Conservation (phyloP, 2,329 filamentous ascomycete genomes). For the Elsinoe necatrix region DNA sequence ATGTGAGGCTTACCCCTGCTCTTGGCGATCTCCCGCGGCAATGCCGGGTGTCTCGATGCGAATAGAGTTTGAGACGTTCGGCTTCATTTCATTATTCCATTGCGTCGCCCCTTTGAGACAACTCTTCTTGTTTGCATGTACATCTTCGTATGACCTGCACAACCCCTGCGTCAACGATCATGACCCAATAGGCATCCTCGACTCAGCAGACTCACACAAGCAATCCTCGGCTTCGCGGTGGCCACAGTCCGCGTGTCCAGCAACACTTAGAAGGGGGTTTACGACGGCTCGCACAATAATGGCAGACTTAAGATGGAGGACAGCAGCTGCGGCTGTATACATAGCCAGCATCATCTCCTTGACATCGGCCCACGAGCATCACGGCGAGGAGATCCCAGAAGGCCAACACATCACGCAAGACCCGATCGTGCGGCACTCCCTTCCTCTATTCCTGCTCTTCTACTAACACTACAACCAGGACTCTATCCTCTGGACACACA, state of each 20-base stretch:
- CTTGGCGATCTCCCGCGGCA: conserved; percentile 1
- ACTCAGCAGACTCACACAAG: neutral
- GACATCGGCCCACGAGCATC: conserved; percentile 42
- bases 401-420: conserved; percentile 62
- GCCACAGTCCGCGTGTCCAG: neutral
- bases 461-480: conserved; percentile 44
- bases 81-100: neutral
- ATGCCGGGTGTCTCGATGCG: neutral
- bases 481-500: conserved; percentile 84
- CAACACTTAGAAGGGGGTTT: neutral
- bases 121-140: neutral
- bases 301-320: neutral
- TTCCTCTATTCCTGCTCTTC: neutral
- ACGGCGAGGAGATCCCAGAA: conserved; percentile 54
- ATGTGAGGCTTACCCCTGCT: neutral
- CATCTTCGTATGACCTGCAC: neutral
- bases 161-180: neutral
- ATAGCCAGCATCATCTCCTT: neutral
- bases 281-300: neutral
- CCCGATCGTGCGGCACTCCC: conserved; percentile 51
- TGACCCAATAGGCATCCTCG: neutral
- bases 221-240: neutral
- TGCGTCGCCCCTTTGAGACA: neutral
- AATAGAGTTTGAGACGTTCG: conserved; percentile 7
- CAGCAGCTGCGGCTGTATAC: neutral